Evolutionary conservation across 1,284 basidiomycete genomes (phyloP).

Genomic region (Tremellales sp.): DNA sequence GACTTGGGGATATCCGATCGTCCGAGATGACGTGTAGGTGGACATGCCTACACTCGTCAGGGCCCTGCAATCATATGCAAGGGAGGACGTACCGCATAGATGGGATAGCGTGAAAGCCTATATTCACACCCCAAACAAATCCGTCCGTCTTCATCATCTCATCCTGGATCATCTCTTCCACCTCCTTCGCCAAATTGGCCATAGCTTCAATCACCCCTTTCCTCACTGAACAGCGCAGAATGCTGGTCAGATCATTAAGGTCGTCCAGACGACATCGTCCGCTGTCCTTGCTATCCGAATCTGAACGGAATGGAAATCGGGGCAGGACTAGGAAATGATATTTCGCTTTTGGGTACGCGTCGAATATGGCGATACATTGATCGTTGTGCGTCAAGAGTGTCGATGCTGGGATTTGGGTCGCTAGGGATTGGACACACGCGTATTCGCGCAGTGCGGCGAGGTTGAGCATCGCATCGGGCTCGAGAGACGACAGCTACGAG

Average conservation of each 20-base stretch:
- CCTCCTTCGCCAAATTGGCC: constrained; percentile 56
- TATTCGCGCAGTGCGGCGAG: constrained; percentile 61
- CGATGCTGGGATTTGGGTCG: constrained; percentile 55
- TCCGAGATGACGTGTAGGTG: constrained; percentile 83
- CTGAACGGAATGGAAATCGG: constrained; percentile 50
- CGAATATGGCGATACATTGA: constrained; percentile 69
- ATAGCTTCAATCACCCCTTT: constrained; percentile 59
- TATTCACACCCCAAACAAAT: constrained; percentile 72
- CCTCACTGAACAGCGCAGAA: constrained; percentile 47
- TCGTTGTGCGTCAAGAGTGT: constrained; percentile 61
- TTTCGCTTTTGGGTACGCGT: constrained; percentile 76
- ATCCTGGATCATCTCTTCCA: constrained; percentile 62
- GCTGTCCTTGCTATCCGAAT: constrained; percentile 8
- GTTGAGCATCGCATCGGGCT: constrained; percentile 1
- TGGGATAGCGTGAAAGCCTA: constrained; percentile 81
- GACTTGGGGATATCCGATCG: constrained; percentile 66
- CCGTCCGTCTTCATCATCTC: constrained; percentile 78
- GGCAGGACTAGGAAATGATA: constrained; percentile 81
- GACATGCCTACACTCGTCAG: constrained; percentile 58
- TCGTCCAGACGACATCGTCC: constrained; percentile 32
- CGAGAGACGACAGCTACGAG: too few relatives aligned
- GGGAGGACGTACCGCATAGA: constrained; percentile 51
- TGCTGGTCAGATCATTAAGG: constrained; percentile 58
- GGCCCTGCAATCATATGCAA: background rate
- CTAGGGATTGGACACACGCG: constrained; percentile 55